Base-by-base conservation (phyloP, 2,329 filamentous ascomycete species). In the Laburnicola sp. region DNA sequence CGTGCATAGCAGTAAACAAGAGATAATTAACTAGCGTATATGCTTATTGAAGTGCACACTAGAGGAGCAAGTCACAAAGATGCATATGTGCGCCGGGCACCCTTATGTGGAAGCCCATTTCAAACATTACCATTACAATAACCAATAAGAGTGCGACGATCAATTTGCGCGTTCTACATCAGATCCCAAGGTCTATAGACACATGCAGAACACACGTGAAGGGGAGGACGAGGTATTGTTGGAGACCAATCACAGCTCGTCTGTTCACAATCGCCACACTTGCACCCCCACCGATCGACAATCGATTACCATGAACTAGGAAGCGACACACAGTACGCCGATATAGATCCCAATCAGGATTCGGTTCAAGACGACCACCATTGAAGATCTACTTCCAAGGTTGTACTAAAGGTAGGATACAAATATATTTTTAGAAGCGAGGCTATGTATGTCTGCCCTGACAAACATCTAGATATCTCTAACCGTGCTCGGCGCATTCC, bases 401-500 rank as follows among this genome's bases (percentile, higher is more conserved):
- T n/a, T n/a, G n/a, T n/a, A n/a, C n/a, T n/a, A n/a, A n/a, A n/a
- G n/a, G n/a, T n/a, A n/a, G n/a, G n/a, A n/a, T n/a, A n/a, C n/a
- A n/a, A n/a, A n/a, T n/a, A n/a, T n/a, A n/a, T n/a, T n/a, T n/a
- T n/a, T n/a, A n/a, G n/a, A n/a, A n/a, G n/a, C n/a, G n/a, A n/a
- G n/a, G n/a, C n/a, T n/a, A n/a, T n/a, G n/a, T n/a, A n/a, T n/a
- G n/a, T n/a, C n/a, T n/a, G n/a, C n/a, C n/a, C n/a, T n/a, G n/a
- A n/a, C n/a, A n/a, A n/a, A n/a, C n/a, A n/a, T n/a, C 57, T 71
- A 74, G 45, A 74, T 69, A 35, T 73, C 71, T 46, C 71, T 63
- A 28, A 73, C 65, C 26, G 62, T 67, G 25, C 54, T 44, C 26
- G 60, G 54, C 34, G 58, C 58, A 39, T 56, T 58, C 11, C 64